Evolutionary conservation across 1,139 yeast genomes (phyloP).

Genomic region (Geotrichum cucujoidarum): DNA sequence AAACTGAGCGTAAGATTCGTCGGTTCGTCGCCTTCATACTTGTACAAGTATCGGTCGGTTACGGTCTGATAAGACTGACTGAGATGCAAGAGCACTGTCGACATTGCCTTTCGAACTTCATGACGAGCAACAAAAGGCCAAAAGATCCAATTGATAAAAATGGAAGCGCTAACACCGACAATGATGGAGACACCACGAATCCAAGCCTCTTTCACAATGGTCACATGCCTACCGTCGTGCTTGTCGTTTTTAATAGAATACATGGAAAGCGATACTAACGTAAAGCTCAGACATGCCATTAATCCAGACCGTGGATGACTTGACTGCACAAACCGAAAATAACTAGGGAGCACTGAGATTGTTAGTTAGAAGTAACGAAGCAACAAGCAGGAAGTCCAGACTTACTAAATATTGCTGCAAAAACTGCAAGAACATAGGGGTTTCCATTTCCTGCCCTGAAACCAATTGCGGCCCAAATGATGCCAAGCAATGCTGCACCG

Average conservation of each 20-base stretch:
- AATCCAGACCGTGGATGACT: constrained; percentile 42
- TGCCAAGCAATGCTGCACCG: constrained; percentile 39
- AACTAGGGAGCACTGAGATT: constrained; percentile 29
- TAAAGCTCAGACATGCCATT: constrained; percentile 41
- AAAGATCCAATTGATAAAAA: constrained; percentile 43
- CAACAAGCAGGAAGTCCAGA: not conserved
- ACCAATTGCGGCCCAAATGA: constrained; percentile 47
- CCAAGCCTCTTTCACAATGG: constrained; percentile 37
- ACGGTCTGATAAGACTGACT: constrained; percentile 46
- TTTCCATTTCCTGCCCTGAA: constrained; percentile 39
- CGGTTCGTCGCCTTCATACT: constrained; percentile 45
- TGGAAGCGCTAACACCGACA: constrained; percentile 39
- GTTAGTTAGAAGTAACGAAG: not conserved
- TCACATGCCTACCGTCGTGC: not conserved
- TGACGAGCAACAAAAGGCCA: constrained; percentile 48
- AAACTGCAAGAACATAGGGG: constrained; percentile 41
- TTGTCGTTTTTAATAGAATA: constrained; percentile 20
- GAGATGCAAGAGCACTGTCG: constrained; percentile 41
- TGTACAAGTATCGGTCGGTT: constrained; percentile 45
- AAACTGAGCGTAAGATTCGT: constrained; percentile 42
- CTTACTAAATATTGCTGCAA: constrained; percentile 37
- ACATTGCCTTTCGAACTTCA: constrained; percentile 41
- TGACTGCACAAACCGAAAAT: constrained; percentile 36
- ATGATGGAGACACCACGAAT: constrained; percentile 40
- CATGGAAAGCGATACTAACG: constrained; percentile 38